Base-by-base conservation (phyloP, 2,329 filamentous ascomycete species). In the Ceratocystis colombiana region DNA sequence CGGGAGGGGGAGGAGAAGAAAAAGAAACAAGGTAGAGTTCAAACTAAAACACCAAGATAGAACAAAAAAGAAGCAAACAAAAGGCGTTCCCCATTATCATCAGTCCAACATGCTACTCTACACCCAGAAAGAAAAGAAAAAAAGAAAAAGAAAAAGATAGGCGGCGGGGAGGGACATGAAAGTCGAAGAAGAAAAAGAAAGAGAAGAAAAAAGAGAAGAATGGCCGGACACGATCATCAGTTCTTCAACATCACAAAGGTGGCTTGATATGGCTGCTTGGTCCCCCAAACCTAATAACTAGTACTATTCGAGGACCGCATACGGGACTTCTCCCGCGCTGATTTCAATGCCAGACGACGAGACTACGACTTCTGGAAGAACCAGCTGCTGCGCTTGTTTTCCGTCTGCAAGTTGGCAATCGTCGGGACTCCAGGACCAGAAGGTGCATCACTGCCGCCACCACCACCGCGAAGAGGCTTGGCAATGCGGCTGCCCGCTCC, bases 301-400 rank as follows among this genome's bases (percentile, higher is more conserved):
- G 48, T 53, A 28, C 33, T 57, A 46, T 44, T 61, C 44, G 62
- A 64, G 17, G 30, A 67, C 44, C 37, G 66, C 62, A 37, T 22
- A 15, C 37, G 61, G 55, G 64, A 62, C 44, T 57, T 65, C 46
- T 65, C 63, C 48, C 63, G 63, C 37, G 63, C 50, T 46, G 66
- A 48, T 61, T 61, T 66, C 28, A 64, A 46, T 12, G 45, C 67
- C 64, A 68, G 64, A 65, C 62, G 61, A 37, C 55, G 53, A 44
- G 65, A 71, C 71, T 76, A 79, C 71, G 77, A 79, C 77, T 86
- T 85, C 75, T 86, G 84, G 76, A 88, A 88, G 78, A 88, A 88
- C 86, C 86, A 89, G 74, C 85, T 88, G 72, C 82, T 84, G 72
- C 87, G 81, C 82, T 89, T 89, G 77, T 77, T 81, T 73, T 86